Evolutionary conservation across 2,329 filamentous ascomycete species (phyloP), one percentile per base, ranked within the genome.

Genomic region (Thermothelomyces thermophilus): DNA sequence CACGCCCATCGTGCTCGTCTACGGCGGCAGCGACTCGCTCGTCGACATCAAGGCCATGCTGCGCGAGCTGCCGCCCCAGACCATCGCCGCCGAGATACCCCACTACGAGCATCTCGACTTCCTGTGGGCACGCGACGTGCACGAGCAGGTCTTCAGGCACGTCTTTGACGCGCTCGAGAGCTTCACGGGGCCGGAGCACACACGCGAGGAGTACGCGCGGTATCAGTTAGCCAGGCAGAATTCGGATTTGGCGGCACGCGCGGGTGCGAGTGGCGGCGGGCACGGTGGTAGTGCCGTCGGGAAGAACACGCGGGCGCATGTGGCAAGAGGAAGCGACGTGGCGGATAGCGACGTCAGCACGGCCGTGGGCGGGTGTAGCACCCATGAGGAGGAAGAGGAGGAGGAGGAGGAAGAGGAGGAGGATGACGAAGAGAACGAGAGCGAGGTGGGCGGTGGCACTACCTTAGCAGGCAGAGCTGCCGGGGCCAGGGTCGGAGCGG

Each of bases 81-180:
- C 93, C 0, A 77, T 91, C 2, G 89, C 89, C 1, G 93, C 83
- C 33, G 86, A 91, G 63, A 86, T 98, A 36, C 82, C 86, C 0
- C 89, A 95, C 64, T 98, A 95, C 66, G 93, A 98, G 67, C 93
- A 98, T 67, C 79, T 98, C 20, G 93, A 98, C 66, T 95, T 98
- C 61, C 74, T 98, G 1, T 98, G 93, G 93, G 93, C 87, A 0
- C 75, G 81, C 33, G 90, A 96, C 61, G 87, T 95, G 6, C 79
- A 95, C 58, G 73, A 76, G 1, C 80, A 90, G 46, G 91, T 97
- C 2, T 96, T 96, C 62, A 87, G 84, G 14, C 88, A 95, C 64
- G 89, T 98, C 1, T 90, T 95, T 56, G 85, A 94, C 59, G 90
- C 93, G 0, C 73, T 98, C 9, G 82, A 94, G 52, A 83, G 76